Conservation (phyloP, 768 basidiomycete genomes). For the Kwoniella dejecticola region DNA sequence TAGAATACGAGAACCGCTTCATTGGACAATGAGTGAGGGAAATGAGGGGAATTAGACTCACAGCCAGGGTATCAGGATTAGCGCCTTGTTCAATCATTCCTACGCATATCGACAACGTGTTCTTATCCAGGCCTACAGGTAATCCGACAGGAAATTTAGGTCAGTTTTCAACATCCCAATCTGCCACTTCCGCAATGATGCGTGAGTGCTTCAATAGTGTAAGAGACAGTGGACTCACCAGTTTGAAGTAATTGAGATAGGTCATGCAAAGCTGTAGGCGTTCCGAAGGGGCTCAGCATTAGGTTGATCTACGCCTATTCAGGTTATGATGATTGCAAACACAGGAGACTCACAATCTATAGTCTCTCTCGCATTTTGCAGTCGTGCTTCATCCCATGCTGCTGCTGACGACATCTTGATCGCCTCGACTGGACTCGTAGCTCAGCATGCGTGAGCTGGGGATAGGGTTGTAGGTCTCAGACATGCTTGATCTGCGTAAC, state of each 20-base stretch:
- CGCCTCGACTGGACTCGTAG: too few relatives aligned
- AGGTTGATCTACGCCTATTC: too few relatives aligned
- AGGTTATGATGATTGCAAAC: neutral
- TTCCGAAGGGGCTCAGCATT: too few relatives aligned
- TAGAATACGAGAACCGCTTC: too few relatives aligned
- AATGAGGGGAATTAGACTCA: constrained; percentile 56
- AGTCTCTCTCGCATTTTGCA: constrained; percentile 50
- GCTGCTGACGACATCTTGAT: constrained; percentile 31
- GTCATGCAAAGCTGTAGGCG: constrained; percentile 71
- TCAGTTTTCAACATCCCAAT: too few relatives aligned
- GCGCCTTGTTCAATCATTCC: constrained; percentile 89
- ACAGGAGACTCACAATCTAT: constrained; percentile 42
- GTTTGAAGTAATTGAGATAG: constrained; percentile 87
- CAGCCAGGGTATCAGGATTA: constrained; percentile 88
- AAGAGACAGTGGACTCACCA: constrained; percentile 49
- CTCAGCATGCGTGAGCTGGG: too few relatives aligned
- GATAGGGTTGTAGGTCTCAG: too few relatives aligned
- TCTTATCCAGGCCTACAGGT: constrained; percentile 69
- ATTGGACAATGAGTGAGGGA: too few relatives aligned
- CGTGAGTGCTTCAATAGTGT: neutral
- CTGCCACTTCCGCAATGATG: too few relatives aligned
- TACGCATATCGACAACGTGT: constrained; percentile 87
- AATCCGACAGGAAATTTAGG: neutral
- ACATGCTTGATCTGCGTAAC: too few relatives aligned
- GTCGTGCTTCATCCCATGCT: constrained; percentile 34